phyloP scores from a whole-genome alignment of 306 rosid genomes.

The Herpetospermum pedunculosum region DNA sequence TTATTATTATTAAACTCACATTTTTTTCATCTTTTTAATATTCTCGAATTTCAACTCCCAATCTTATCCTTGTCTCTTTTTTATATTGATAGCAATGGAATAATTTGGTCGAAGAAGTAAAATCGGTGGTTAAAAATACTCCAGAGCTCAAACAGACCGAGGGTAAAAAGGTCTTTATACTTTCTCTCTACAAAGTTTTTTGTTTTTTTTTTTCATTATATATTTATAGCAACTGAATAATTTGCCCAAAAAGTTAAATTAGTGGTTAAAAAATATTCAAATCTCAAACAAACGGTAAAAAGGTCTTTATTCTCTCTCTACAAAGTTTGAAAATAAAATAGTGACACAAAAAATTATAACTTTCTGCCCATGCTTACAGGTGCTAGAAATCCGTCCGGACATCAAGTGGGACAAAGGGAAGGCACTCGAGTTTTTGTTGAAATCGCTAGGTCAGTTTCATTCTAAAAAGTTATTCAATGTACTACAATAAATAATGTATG shows the following conservation, averaged over 20 bases:
- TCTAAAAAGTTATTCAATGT: not conserved
- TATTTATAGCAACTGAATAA: conserved; percentile 59
- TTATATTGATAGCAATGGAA: no score
- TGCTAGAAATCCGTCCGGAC: conserved; percentile 83
- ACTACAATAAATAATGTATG: no score
- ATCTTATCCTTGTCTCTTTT: no score
- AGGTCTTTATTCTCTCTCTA: conserved; percentile 31
- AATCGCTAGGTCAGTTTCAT: conserved; percentile 51
- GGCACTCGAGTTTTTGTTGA: conserved; percentile 83
- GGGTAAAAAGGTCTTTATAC: no score
- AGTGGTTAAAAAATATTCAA: conserved; percentile 65
- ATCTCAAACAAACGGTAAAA: conserved; percentile 82
- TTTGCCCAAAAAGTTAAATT: conserved; percentile 72
- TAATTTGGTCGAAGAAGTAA: no score
- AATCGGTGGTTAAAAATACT: no score
- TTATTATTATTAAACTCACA: not conserved
- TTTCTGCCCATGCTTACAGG: conserved; percentile 26
- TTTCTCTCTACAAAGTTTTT: no score
- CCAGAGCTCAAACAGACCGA: no score
- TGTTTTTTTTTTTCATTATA: no score
- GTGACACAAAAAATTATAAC: not conserved
- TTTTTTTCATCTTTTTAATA: not conserved
- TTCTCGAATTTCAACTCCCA: not conserved
- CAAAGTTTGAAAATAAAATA: not conserved
- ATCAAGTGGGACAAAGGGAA: conserved; percentile 99